Evolutionary conservation across 306 rosid species (phyloP), one percentile per base, ranked within the genome.

Genomic region (Sesbania bispinosa): DNA sequence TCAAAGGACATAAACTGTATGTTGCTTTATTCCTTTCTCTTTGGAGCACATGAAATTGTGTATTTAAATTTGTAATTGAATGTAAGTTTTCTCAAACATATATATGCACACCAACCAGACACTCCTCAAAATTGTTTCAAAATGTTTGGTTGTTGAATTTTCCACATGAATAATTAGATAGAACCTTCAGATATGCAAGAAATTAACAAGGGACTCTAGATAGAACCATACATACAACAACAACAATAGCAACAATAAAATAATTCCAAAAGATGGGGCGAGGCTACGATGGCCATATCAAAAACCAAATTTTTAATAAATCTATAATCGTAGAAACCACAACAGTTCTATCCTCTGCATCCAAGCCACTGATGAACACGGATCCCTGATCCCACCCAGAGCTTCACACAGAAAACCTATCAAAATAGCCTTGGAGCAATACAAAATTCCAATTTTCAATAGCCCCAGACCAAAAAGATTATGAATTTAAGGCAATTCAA

Each of bases 91-190:
- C n/a, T 27, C 26, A 50, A 24, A 33, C 68, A 42, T 16, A 23
- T 15, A n/a, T 2, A 61, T 16, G 6, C 20, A 38, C 5, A 55
- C 4, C 50, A 86, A 67, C 87, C 92, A 85, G 69, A 83, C 90
- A 67, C 58, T 3, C 57, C 57, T 62, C 62, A 62, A 50, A 26
- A 26, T 24, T 2, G 10, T 51, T 52, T 33, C 67, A 75, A n/a
- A 46, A 19, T 20, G 11, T 53, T 53, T 20, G 24, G 24, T 10
- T 51, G 45, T 42, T 42, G 30, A 20, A 62, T 15, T 68, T n/a
- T n/a, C n/a, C n/a, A n/a, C n/a, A n/a, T 7, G 5, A 6, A 62
- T 41, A 5, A 41, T 36, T 32, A 41, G 39, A 60, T 33, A 4
- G 41, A 67, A 6, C 62, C 16, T 0, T 15, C 20, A 18, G 8